These are phyloP conservation scores for Trifolium dubium DNA, from an alignment of 306 rosid species.

Conservation along the genomic window DNA sequence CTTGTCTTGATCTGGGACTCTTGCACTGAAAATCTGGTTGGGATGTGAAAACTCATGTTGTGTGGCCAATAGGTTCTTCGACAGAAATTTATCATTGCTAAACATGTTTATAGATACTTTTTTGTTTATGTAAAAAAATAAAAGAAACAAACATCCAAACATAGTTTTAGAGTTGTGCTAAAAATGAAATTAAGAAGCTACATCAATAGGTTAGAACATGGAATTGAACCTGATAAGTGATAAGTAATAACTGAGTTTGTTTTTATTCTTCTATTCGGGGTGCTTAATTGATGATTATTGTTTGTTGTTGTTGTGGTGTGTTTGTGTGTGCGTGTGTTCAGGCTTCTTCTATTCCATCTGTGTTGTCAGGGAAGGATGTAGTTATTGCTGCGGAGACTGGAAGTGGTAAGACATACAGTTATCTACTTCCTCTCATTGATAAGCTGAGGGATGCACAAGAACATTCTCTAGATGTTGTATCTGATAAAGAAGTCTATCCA, in stretches of 20 bases:
- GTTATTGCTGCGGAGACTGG: conserved; percentile 97
- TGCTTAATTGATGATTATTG: background rate
- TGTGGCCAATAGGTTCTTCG: background rate
- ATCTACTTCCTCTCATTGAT: conserved; percentile 77
- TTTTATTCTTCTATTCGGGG: background rate
- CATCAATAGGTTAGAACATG: conserved; percentile 4
- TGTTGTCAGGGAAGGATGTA: conserved; percentile 81
- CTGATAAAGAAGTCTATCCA: conserved; percentile 46
- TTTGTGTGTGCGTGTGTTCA: conserved; percentile 44
- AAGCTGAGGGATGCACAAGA: conserved; percentile 49
- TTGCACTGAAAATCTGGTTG: background rate
- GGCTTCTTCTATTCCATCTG: conserved; percentile 89
- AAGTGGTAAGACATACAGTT: conserved; percentile 91
- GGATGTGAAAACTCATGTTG: background rate
- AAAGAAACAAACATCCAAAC: background rate
- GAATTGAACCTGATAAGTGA: conserved; percentile 21
- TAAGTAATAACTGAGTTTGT: background rate
- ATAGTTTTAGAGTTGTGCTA: conserved; percentile 1
- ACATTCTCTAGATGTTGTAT: conserved; percentile 41
- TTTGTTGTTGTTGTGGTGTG: background rate
- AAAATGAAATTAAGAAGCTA: conserved; percentile 19
- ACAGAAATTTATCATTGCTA: no score
- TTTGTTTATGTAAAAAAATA: background rate
- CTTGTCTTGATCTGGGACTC: background rate
- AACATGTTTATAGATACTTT: no score